phyloP scores from a whole-genome alignment of 345 rosid genomes.

The Zanthoxylum bungeanum region DNA sequence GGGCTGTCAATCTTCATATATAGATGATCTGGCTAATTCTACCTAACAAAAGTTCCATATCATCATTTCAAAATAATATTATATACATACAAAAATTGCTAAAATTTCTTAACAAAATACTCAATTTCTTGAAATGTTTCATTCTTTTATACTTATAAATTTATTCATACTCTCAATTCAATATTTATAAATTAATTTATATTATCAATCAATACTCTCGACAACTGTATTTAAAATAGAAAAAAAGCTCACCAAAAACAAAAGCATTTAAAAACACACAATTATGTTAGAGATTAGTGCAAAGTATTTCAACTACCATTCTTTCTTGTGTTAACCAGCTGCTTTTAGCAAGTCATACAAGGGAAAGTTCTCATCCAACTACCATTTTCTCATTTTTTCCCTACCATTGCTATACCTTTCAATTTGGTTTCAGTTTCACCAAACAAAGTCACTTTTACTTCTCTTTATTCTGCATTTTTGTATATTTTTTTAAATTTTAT shows the following conservation, averaged over 20 bases:
- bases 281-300: no score
- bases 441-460: not conserved
- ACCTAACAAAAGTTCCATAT: no score
- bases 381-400: not conserved
- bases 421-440: not conserved
- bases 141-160: no score
- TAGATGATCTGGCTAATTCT: not conserved
- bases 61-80: not conserved
- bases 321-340: not conserved
- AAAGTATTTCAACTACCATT: not conserved
- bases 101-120: not conserved
- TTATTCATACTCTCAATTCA: no score
- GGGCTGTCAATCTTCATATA: slow-evolving; percentile 3
- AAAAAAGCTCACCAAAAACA: no score
- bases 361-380: slow-evolving; percentile 2
- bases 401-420: not conserved
- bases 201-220: no score
- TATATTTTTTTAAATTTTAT: no score
- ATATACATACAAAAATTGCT: no score
- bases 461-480: not conserved
- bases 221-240: no score
- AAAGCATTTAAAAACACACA: not conserved
- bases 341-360: not conserved
- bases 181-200: no score
- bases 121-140: not conserved